Base-by-base conservation (phyloP, 2,329 filamentous ascomycete genomes). In the Diaporthe ilicicola region DNA sequence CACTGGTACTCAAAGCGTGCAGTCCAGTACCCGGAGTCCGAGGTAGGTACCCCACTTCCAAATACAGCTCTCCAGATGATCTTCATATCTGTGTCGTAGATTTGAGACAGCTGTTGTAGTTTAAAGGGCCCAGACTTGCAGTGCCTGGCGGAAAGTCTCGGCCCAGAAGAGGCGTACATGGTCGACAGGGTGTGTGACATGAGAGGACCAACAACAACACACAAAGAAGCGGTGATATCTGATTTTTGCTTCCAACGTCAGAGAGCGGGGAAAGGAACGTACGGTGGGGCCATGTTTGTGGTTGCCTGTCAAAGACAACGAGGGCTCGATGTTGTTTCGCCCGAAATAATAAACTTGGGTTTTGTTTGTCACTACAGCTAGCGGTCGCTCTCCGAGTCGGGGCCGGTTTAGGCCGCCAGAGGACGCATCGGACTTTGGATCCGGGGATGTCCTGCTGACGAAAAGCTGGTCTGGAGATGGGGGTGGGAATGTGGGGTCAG, bases 371-470 rank as follows among this genome's bases (percentile, higher is more conserved):
- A 59, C 22, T 34, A 27, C 27, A 19, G 12, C 42, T 39, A 27
- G 59, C 19, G 22, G 34, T 62, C 59, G 59, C 59, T 34, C 46
- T 34, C 59, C 42, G 59, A 62, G 59, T 34, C 59, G 42, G 59
- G 59, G 22, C 29, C 32, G 48, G 59, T 37, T 22, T n/a, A 62
- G 19, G 42, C 42, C 42, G 59, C 19, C 42, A 62, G 15, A 27
- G 19, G 37, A 42, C 13, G 37, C 22, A 59, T 22, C 27, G 59
- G 59, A 48, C 42, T 22, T 48, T 17, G 42, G 34, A 48, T 22
- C 59, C 34, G 59, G 42, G 27, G 42, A 48, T 22, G 39, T 62
- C 42, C 34, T 55, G 65, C 51, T 67, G 65, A 67, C 37, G 22
- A 48, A 29, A 8, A 19, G 37, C 48, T 53, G 34, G 12, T 22